Percentiles rank a stretch among this genome's conserved stretches.
These are phyloP conservation scores for Picea sitchensis DNA, from an alignment of 75 land plant genomes.

Conservation along the genomic window DNA sequence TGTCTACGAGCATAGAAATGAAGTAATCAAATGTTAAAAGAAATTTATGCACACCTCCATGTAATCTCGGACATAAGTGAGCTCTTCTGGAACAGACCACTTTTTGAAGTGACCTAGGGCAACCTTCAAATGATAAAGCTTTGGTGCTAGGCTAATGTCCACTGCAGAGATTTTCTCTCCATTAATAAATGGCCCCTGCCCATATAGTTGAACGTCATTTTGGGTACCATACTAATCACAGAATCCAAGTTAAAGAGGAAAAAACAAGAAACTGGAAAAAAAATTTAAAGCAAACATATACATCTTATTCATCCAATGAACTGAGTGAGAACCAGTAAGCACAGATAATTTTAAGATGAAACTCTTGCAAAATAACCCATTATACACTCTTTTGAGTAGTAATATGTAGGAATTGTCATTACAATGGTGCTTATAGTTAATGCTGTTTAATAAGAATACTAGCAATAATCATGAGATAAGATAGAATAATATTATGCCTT, in stretches of 20 bases:
- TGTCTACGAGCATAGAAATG: background rate
- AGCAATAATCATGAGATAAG: too few species aligned
- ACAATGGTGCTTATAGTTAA: too few species aligned
- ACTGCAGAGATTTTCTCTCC: constrained; percentile 74
- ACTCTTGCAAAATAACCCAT: background rate
- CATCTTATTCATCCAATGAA: background rate
- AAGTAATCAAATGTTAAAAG: background rate
- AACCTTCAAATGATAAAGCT: constrained; percentile 88
- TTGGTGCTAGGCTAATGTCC: constrained; percentile 88
- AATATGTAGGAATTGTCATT: too few species aligned
- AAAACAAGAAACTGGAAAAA: background rate
- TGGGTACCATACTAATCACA: background rate
- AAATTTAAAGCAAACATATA: background rate
- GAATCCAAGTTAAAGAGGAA: background rate
- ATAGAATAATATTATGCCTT: too few species aligned
- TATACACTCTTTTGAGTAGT: background rate
- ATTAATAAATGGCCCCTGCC: constrained; percentile 87
- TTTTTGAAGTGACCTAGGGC: constrained; percentile 87
- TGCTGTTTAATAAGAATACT: background rate
- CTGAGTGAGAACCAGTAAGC: background rate
- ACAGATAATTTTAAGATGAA: background rate
- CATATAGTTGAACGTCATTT: background rate
- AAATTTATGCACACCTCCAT: constrained; percentile 50
- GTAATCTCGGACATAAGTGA: constrained; percentile 58
- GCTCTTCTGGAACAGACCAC: constrained; percentile 86